Evolutionary conservation across 2,329 filamentous ascomycete species (phyloP), one percentile per base, ranked within the genome.

Genomic region (Colletotrichum truncatum): DNA sequence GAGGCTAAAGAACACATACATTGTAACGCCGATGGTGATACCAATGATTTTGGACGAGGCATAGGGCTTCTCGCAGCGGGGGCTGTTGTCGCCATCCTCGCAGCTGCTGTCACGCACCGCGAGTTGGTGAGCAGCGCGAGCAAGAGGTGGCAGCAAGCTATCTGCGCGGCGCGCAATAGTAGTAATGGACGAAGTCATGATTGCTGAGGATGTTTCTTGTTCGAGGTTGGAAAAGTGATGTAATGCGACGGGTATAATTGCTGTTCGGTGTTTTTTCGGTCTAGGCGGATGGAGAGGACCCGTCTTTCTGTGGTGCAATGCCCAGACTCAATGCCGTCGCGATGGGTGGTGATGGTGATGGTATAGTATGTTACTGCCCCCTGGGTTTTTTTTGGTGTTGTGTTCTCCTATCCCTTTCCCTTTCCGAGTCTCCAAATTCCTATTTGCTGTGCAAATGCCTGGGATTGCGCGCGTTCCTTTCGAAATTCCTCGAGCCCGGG

Each of bases 1-100:
- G 26, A 10, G 25, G 18, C 6, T 16, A 11, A 39, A 26, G 10
- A 16, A 11, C 16, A 65, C 62, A 3, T 56, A 65, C 62, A 57
- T 57, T 9, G 62, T 65, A 36, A 62, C 21, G 14, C 62, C 57
- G 23, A 61, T 28, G 28, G 62, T 62, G 43, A 62, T 62, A 14
- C 48, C 48, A 11, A 65, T 51, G 30, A 62, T 65, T 43, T 62
- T 65, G 34, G 57, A 46, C 11, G 62, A 62, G 32, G 53, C 12
- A 23, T 30, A 51, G 49, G 62, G 62, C 16, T 65, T 65, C 34
- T 65, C 62, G 34, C 62, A 65, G 23, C 57, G 62, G 14, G 41
- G 11, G 57, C 49, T 51, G 21, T 6, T 55, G 41, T 62, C 49
- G n/a, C 43, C 57, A 8, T 28, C 10, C 10, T 54, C 62, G 18